A percentile compares a stretch with the other conserved stretches of the same genome.
These are phyloP conservation scores for Hymenoscyphus repandus DNA, from an alignment of 2,329 filamentous ascomycete species.

Conservation along the genomic window DNA sequence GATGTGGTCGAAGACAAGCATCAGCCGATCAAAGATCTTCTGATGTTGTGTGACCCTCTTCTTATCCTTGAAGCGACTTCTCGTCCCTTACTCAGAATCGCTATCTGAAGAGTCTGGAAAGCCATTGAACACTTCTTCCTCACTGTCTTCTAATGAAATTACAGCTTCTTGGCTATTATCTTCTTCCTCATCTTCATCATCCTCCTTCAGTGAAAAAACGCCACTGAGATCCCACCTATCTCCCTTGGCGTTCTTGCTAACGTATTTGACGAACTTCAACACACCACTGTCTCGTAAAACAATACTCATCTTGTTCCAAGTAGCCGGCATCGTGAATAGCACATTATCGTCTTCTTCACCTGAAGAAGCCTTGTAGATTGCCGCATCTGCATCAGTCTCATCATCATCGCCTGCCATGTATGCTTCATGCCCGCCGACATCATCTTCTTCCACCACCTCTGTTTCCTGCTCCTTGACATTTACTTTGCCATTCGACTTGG, in stretches of 20 bases:
- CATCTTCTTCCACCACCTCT: slow-evolving; percentile 43
- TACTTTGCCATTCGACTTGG: slow-evolving; percentile 12
- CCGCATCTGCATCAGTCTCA: slow-evolving; percentile 64
- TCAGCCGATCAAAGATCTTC: not conserved
- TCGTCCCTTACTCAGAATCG: slow-evolving; percentile 26
- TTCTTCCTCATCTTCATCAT: slow-evolving; percentile 37
- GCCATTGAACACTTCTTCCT: slow-evolving; percentile 53
- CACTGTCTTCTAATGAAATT: slow-evolving; percentile 34
- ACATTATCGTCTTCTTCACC: slow-evolving; percentile 69
- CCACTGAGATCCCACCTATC: slow-evolving; percentile 91
- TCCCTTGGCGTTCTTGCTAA: slow-evolving; percentile 74
- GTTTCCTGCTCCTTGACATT: slow-evolving; percentile 24
- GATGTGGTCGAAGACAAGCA: not conserved
- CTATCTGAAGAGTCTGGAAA: slow-evolving; percentile 41
- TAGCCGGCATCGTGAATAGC: slow-evolving; percentile 61
- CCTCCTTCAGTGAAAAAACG: slow-evolving; percentile 66
- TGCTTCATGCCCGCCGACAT: slow-evolving; percentile 74
- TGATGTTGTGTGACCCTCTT: not conserved
- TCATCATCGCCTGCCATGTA: slow-evolving; percentile 91
- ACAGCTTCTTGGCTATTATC: slow-evolving; percentile 35
- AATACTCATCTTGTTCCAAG: slow-evolving; percentile 88
- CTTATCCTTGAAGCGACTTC: not conserved
- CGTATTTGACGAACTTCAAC: slow-evolving; percentile 94
- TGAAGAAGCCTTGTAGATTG: slow-evolving; percentile 71
- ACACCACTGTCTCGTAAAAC: slow-evolving; percentile 83